Evolutionary conservation across 306 rosid genomes (phyloP).

Genomic region (Malus fusca): DNA sequence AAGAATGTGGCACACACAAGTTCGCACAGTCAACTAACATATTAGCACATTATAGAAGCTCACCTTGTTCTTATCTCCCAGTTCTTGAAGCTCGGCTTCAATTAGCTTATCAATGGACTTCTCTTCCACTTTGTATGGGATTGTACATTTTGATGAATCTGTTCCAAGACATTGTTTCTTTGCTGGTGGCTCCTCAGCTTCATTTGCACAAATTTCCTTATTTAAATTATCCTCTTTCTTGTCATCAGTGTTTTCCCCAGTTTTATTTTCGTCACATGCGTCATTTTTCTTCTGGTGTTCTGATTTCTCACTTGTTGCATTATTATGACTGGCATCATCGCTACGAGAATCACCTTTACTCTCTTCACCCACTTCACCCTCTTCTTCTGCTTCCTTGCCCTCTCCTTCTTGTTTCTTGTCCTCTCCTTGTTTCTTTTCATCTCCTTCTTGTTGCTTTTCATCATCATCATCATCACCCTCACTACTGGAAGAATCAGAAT

Average conservation of each 20-base stretch:
- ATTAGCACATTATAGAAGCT: constrained; percentile 6
- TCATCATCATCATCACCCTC: constrained; percentile 26
- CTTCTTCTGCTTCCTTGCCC: constrained; percentile 14
- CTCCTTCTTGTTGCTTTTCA: constrained; percentile 15
- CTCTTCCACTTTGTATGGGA: constrained; percentile 38
- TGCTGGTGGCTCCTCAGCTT: constrained; percentile 44
- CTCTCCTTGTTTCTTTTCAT: constrained; percentile 9
- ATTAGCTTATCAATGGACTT: constrained; percentile 74
- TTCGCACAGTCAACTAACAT: not conserved
- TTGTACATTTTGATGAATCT: constrained; percentile 25
- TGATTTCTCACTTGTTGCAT: constrained; percentile 20
- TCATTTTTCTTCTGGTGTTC: constrained; percentile 37
- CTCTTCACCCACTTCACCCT: constrained; percentile 35
- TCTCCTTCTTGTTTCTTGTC: constrained; percentile 10
- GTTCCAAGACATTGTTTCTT: constrained; percentile 53
- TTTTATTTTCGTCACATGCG: not conserved
- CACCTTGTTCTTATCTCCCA: constrained; percentile 84
- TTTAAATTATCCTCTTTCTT: constrained; percentile 13
- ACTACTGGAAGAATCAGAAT: constrained; percentile 58
- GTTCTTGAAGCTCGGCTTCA: constrained; percentile 69
- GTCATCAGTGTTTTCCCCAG: constrained; percentile 33
- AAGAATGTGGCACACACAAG: not conserved
- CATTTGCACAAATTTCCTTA: constrained; percentile 20
- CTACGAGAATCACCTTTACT: constrained; percentile 21
- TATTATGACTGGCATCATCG: constrained; percentile 19